Evolutionary conservation across 2,329 filamentous ascomycete species (phyloP).

Genomic region (Plectosphaerella plurivora): DNA sequence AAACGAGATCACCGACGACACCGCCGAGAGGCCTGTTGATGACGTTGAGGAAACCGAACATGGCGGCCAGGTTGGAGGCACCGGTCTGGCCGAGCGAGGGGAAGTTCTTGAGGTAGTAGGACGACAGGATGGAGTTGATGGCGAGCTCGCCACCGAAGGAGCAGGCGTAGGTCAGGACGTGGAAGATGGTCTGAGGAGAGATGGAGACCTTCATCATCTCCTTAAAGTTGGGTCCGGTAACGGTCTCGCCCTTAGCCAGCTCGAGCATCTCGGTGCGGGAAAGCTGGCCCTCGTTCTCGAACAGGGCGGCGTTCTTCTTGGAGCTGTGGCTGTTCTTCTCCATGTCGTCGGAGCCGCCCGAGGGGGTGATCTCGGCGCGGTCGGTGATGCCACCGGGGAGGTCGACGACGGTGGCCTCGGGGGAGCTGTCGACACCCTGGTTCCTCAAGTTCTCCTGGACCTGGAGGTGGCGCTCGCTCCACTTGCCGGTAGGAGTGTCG

Average conservation of each 20-base stretch:
- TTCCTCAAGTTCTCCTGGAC: slow-evolving; percentile 47
- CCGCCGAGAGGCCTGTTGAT: slow-evolving; percentile 64
- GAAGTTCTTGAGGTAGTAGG: slow-evolving; percentile 58
- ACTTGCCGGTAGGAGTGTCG: slow-evolving; percentile 79
- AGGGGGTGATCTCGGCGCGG: slow-evolving; percentile 17
- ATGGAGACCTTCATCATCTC: slow-evolving; percentile 40
- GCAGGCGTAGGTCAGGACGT: slow-evolving; percentile 54
- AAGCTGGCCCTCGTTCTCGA: slow-evolving; percentile 39
- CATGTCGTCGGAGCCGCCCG: slow-evolving; percentile 19
- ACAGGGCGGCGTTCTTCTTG: slow-evolving; percentile 27
- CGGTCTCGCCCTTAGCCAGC: slow-evolving; percentile 46
- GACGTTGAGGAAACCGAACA: slow-evolving; percentile 73
- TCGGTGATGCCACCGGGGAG: slow-evolving; percentile 46
- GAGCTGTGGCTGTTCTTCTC: slow-evolving; percentile 28
- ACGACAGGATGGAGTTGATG: slow-evolving; percentile 55
- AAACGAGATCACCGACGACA: slow-evolving; percentile 45
- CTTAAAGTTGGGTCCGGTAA: slow-evolving; percentile 51
- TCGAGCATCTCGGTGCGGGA: slow-evolving; percentile 49
- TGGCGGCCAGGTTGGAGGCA: slow-evolving; percentile 60
- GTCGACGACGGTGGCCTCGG: slow-evolving; percentile 39
- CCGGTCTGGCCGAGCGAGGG: slow-evolving; percentile 50
- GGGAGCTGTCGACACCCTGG: slow-evolving; percentile 39
- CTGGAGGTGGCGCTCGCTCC: slow-evolving; percentile 65
- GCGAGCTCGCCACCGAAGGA: slow-evolving; percentile 61
- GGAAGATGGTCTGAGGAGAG: slow-evolving; percentile 51